Percentiles rank a stretch among this genome's conserved stretches.
phyloP scores from a whole-genome alignment of 306 rosid species.

The Trifolium subterraneum region DNA sequence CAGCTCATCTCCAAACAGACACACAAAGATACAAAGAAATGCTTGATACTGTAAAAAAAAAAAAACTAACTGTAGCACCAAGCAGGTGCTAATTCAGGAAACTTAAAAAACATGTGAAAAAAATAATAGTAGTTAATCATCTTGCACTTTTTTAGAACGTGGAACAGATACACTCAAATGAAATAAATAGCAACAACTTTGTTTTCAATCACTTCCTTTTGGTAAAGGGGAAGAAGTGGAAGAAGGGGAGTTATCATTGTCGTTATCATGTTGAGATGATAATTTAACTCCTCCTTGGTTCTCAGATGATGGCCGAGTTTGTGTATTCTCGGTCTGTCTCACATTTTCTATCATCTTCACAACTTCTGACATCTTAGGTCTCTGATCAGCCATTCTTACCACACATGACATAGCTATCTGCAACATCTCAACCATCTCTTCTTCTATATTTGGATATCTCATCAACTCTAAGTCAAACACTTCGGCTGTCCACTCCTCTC shows the following conservation, averaged over 20 bases:
- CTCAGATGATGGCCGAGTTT: conserved; percentile 50
- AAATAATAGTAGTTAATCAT: conserved; percentile 22
- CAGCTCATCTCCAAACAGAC: background rate
- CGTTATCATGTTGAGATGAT: conserved; percentile 31
- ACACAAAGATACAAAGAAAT: conserved; percentile 11
- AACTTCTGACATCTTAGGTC: conserved; percentile 79
- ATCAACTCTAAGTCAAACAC: conserved; percentile 87
- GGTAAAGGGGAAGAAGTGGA: conserved; percentile 34
- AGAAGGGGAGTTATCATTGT: conserved; percentile 24
- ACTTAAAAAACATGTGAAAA: conserved; percentile 27
- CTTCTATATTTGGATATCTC: conserved; percentile 89
- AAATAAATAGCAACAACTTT: conserved; percentile 30
- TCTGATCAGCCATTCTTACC: conserved; percentile 85
- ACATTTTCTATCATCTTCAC: conserved; percentile 79
- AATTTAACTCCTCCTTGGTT: conserved; percentile 53
- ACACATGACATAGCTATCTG: conserved; percentile 94
- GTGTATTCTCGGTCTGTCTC: conserved; percentile 56
- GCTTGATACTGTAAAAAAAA: conserved; percentile 4
- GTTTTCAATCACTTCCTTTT: conserved; percentile 38
- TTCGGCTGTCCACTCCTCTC: conserved; percentile 97
- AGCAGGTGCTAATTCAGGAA: conserved; percentile 33
- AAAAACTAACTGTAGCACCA: conserved; percentile 5
- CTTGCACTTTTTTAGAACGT: conserved; percentile 36
- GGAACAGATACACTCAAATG: conserved; percentile 43
- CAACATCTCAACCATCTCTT: conserved; percentile 94